Percentiles rank a stretch among this genome's conserved stretches.
Conservation (phyloP, 345 rosid genomes). For the Lepidium africanum region DNA sequence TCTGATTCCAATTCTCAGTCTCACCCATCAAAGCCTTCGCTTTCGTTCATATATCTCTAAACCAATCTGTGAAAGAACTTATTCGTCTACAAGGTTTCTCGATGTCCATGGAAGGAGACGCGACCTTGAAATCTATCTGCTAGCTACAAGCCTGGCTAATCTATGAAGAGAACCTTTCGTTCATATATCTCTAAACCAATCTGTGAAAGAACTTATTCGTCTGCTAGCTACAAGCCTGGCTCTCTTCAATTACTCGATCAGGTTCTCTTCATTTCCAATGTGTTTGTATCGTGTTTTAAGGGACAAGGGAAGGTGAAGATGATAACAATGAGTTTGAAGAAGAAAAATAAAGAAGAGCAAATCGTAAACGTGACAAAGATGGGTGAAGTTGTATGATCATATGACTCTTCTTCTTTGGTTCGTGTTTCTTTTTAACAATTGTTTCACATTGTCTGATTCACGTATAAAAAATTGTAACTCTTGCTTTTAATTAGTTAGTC, state of each 20-base stretch:
- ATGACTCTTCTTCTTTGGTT: too few species aligned
- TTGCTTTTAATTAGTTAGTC: too few species aligned
- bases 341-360: too few species aligned
- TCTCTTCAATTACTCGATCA: conserved; percentile 31
- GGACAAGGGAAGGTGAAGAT: too few species aligned
- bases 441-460: too few species aligned
- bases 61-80: background rate
- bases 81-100: background rate
- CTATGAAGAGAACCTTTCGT: too few species aligned
- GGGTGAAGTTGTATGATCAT: too few species aligned
- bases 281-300: too few species aligned
- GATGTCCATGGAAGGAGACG: conserved; percentile 28
- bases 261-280: conserved; percentile 17
- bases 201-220: background rate
- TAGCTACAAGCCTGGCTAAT: conserved; percentile 33
- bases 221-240: conserved; percentile 27
- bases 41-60: background rate
- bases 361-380: too few species aligned
- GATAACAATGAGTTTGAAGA: too few species aligned
- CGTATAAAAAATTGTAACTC: too few species aligned
- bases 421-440: too few species aligned
- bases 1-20: background rate
- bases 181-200: background rate
- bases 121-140: conserved; percentile 29
- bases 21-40: background rate